Evolutionary conservation across 495 filamentous ascomycete species (phyloP), one percentile per base, ranked within the genome.

Genomic region (Neurospora sp.): DNA sequence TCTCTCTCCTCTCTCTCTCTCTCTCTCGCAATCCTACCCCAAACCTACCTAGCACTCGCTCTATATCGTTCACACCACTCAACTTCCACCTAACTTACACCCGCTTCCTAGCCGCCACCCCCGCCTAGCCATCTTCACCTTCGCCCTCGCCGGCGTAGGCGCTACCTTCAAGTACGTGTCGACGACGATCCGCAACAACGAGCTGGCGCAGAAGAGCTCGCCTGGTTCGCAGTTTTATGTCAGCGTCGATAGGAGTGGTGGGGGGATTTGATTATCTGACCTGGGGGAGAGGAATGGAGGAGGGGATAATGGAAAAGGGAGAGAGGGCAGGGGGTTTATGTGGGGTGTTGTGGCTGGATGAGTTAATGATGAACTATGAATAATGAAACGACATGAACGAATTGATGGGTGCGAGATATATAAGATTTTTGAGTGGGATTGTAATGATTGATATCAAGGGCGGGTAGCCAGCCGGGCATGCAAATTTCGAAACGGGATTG

Each of bases 221-320:
- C 44, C 73, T 70, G 72, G 72, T 20, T 71, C 74, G 31, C 80
- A 78, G 39, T 73, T 81, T 40, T 83, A 85, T 72, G 84, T 86
- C 39, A 83, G 79, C 72, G 83, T 85, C 68, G 84, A 86, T n/a
- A 80, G 84, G 39, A 86, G 84, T 72, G 84, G 84, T 18, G 84
- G 84, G 4, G 84, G 84, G 0, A 79, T 86, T 72, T 85, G 20
- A 45, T 7, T 42, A 3, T 18, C 16, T 16, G 2, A 42, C 14
- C 40, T 6, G 1, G 5, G 40, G n/a, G 14, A 41, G 14, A 41
- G 3, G 42, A 45, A 18, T 3, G 42, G 3, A 8, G 8, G 6
- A n/a, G 42, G 18, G 8, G 44, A 20, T 31, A 31, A 31, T 31
- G 27, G 27, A 31, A 31, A 31, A 31, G 27, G 27, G 27, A 31